A percentile compares a stretch with the other conserved stretches of the same genome.
Evolutionary conservation across 495 filamentous ascomycete genomes (phyloP).

Genomic region (Hyaloscypha finlandica): DNA sequence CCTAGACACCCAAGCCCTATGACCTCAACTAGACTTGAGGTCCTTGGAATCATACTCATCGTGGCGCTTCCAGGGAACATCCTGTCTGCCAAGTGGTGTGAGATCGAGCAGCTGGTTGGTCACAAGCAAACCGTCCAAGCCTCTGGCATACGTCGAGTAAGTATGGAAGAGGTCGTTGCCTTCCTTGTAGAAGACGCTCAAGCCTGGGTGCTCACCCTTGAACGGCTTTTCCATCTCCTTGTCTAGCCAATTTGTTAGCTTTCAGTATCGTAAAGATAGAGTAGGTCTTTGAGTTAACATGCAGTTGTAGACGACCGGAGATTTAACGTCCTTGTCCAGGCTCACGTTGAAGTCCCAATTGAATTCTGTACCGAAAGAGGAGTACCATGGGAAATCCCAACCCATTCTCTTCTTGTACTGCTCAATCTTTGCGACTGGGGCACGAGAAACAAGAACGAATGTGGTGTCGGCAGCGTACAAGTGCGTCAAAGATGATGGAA

Average conservation of each 20-base stretch:
- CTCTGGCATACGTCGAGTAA: constrained; percentile 42
- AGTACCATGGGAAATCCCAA: constrained; percentile 47
- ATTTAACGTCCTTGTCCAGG: constrained; percentile 30
- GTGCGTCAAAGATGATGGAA: constrained; percentile 40
- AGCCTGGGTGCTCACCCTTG: constrained; percentile 39
- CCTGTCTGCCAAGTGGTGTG: constrained; percentile 38
- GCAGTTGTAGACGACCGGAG: constrained; percentile 37
- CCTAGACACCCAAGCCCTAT: no score
- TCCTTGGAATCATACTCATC: constrained; percentile 22
- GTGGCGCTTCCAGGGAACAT: constrained; percentile 23
- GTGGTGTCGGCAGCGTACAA: constrained; percentile 39
- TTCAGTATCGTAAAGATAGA: not conserved
- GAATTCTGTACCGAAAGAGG: constrained; percentile 35
- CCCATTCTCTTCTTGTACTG: constrained; percentile 42
- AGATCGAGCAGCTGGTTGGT: constrained; percentile 36
- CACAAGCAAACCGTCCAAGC: constrained; percentile 36
- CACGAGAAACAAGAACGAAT: constrained; percentile 42
- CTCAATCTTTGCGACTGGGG: constrained; percentile 39
- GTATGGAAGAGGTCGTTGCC: constrained; percentile 43
- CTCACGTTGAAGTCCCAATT: constrained; percentile 42
- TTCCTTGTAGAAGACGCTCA: constrained; percentile 42
- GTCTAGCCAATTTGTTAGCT: not conserved
- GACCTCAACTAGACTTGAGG: not conserved
- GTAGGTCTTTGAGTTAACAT: constrained; percentile 1
- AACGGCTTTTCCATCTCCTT: not conserved